phyloP scores from a whole-genome alignment of 805 yeast genomes.

The Kuraishia ogatae region DNA sequence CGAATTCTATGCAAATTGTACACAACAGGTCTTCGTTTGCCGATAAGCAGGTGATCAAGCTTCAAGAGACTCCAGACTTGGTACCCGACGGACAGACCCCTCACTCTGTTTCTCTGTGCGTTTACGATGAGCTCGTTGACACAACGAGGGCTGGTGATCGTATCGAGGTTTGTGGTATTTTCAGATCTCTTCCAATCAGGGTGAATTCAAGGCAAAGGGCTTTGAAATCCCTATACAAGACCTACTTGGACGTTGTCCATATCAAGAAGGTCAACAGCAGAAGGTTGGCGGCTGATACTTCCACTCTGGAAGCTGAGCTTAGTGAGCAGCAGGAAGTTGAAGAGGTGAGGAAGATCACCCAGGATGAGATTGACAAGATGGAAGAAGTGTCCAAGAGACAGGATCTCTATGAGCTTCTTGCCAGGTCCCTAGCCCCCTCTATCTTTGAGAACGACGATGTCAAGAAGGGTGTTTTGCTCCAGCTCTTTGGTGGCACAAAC shows the following conservation, averaged over 20 bases:
- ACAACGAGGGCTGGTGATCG: slow-evolving; percentile 95
- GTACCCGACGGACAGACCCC: slow-evolving; percentile 99
- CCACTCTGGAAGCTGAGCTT: slow-evolving; percentile 55
- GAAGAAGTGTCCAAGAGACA: slow-evolving; percentile 51
- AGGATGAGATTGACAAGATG: slow-evolving; percentile 62
- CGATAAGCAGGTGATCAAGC: slow-evolving; percentile 87
- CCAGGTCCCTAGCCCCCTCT: slow-evolving; percentile 94
- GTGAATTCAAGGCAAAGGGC: slow-evolving; percentile 81
- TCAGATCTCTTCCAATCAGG: slow-evolving; percentile 86
- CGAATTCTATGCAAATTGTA: slow-evolving; percentile 80
- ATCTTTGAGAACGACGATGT: slow-evolving; percentile 95
- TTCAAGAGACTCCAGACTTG: slow-evolving; percentile 93
- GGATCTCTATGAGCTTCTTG: slow-evolving; percentile 77
- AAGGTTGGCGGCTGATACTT: slow-evolving; percentile 71
- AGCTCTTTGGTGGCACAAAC: slow-evolving; percentile 92
- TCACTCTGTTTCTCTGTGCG: slow-evolving; percentile 88
- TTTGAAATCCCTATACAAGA: slow-evolving; percentile 77
- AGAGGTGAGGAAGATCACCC: slow-evolving; percentile 61
- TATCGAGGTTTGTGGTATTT: slow-evolving; percentile 90
- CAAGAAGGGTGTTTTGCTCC: slow-evolving; percentile 87
- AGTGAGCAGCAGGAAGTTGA: slow-evolving; percentile 64
- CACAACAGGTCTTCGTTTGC: slow-evolving; percentile 92
- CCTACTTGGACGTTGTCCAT: slow-evolving; percentile 91
- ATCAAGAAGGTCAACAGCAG: slow-evolving; percentile 77
- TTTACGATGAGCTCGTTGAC: slow-evolving; percentile 93